These are phyloP conservation scores for Tylopilus orsonianus DNA, from an alignment of 1,284 basidiomycete species.

Conservation along the genomic window DNA sequence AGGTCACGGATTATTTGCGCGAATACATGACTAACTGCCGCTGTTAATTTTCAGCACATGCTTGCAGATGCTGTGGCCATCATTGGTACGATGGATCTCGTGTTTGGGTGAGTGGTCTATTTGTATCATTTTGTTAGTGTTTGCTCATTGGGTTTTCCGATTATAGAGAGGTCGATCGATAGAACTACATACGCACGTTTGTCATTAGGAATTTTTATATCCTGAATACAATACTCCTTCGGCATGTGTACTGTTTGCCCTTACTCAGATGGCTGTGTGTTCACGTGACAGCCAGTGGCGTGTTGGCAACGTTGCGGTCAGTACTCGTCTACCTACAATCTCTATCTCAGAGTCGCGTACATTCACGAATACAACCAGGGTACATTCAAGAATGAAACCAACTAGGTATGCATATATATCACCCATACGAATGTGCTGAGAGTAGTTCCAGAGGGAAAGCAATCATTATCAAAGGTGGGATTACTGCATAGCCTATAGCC, in stretches of 20 bases:
- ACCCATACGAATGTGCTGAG: background rate
- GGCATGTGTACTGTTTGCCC: background rate
- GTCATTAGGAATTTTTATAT: slow-evolving; percentile 7
- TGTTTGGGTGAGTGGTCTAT: slow-evolving; percentile 69
- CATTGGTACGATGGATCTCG: slow-evolving; percentile 92
- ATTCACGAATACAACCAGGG: background rate
- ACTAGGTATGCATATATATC: background rate
- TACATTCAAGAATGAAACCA: background rate
- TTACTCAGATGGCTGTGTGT: no score
- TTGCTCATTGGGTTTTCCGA: background rate
- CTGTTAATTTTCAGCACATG: slow-evolving; percentile 61
- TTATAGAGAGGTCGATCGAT: slow-evolving; percentile 39
- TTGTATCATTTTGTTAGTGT: background rate
- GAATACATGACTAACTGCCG: slow-evolving; percentile 31
- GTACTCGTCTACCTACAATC: background rate
- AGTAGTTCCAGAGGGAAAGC: background rate
- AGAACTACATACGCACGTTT: slow-evolving; percentile 17
- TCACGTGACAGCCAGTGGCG: no score
- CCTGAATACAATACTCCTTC: slow-evolving; percentile 15
- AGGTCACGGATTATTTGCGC: slow-evolving; percentile 29
- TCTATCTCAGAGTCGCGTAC: no score
- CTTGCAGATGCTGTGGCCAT: slow-evolving; percentile 91
- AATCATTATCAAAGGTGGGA: background rate
- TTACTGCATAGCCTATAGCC: background rate
- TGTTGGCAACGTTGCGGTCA: no score